These are phyloP conservation scores for Calonectria honghensis DNA, from an alignment of 2,329 filamentous ascomycete genomes.

Conservation along the genomic window DNA sequence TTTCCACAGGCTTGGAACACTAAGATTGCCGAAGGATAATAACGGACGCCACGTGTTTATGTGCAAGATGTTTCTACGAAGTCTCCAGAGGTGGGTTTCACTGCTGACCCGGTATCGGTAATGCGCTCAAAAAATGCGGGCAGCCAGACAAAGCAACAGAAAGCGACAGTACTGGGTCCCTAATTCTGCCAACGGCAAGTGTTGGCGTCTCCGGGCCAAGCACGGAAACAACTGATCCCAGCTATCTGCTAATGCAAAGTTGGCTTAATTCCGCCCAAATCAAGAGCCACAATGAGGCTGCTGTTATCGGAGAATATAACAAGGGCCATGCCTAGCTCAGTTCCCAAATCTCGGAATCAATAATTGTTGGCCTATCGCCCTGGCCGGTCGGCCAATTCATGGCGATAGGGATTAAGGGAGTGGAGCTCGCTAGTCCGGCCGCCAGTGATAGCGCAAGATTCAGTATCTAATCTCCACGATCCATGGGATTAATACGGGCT, in stretches of 20 bases:
- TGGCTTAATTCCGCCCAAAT: slow-evolving; percentile 5
- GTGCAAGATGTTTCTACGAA: slow-evolving; percentile 8
- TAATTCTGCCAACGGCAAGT: neutral
- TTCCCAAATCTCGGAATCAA: neutral
- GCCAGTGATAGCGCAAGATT: neutral
- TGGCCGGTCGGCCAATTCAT: neutral
- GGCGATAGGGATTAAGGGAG: neutral
- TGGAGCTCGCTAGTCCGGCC: neutral
- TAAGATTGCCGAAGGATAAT: neutral
- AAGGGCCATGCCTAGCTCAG: neutral
- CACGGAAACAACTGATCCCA: slow-evolving; percentile 7
- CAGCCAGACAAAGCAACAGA: slow-evolving; percentile 4
- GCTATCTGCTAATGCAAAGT: neutral
- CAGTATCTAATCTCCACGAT: slow-evolving; percentile 4
- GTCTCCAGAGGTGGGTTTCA: neutral
- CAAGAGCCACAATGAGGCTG: neutral
- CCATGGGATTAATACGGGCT: slow-evolving; percentile 12
- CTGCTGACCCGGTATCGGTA: neutral
- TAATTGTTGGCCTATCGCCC: slow-evolving; percentile 13
- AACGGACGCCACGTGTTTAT: neutral
- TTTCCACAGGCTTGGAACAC: neutral
- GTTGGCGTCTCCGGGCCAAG: neutral
- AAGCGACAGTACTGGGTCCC: neutral
- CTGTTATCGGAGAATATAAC: neutral
- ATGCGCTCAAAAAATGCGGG: too few relatives aligned